A percentile compares a stretch with the other conserved stretches of the same genome.
phyloP scores from a whole-genome alignment of 2,329 filamentous ascomycete genomes.

The Apiospora phragmitis region DNA sequence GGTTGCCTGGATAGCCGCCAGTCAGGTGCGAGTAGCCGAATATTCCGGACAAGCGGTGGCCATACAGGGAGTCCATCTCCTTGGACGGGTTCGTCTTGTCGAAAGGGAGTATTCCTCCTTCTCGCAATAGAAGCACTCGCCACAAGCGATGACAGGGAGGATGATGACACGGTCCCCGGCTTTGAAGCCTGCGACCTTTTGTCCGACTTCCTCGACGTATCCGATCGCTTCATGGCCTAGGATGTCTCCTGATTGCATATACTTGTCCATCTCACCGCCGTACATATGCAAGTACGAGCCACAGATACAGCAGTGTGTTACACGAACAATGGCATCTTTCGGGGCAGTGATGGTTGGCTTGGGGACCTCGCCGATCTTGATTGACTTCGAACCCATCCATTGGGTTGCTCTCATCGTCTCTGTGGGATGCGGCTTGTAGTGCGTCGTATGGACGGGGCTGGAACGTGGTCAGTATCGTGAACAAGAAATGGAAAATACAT shows the following conservation, averaged over 20 bases:
- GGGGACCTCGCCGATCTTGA: conserved; percentile 23
- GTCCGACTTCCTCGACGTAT: conserved; percentile 28
- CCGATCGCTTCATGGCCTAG: conserved; percentile 31
- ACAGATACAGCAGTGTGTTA: conserved; percentile 35
- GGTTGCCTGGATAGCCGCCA: conserved; percentile 35
- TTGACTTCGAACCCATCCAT: too few species aligned
- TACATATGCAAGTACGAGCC: conserved; percentile 35
- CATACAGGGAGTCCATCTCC: conserved; percentile 29
- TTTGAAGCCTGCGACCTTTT: conserved; percentile 23
- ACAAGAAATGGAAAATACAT: too few species aligned
- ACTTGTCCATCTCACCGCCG: conserved; percentile 28
- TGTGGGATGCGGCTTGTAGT: too few species aligned
- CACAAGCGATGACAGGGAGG: conserved; percentile 31
- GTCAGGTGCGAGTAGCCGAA: conserved; percentile 33
- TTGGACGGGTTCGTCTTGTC: conserved; percentile 30
- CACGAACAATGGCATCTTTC: conserved; percentile 32
- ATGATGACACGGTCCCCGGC: conserved; percentile 32
- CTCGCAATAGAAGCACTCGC: conserved; percentile 31
- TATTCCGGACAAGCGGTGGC: conserved; percentile 31
- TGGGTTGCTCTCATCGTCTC: too few species aligned
- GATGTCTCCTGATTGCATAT: conserved; percentile 4
- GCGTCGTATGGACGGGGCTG: too few species aligned
- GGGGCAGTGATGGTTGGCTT: conserved; percentile 33
- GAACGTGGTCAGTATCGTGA: too few species aligned
- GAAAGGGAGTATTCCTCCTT: conserved; percentile 32